Conservation (phyloP, 805 yeast genomes). For the Lipomyces kockii region DNA sequence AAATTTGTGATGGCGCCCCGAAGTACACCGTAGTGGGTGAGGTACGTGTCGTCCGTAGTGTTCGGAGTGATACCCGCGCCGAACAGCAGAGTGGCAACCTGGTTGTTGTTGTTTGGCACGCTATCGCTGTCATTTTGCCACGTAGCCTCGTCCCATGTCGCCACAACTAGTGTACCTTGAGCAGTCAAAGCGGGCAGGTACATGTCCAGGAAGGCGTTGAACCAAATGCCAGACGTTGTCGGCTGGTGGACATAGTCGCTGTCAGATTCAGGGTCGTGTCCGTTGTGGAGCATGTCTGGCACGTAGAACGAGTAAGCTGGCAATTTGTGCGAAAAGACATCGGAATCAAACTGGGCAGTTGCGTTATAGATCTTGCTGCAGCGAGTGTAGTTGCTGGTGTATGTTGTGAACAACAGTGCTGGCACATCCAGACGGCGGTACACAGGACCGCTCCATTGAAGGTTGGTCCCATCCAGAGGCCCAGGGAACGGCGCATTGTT, state of each 20-base stretch:
- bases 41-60: neutral
- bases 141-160: neutral
- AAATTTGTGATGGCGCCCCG: neutral
- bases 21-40: neutral
- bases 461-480: neutral
- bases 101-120: neutral
- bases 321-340: neutral
- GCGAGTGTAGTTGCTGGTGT: neutral
- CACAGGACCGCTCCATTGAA: neutral
- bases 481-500: neutral
- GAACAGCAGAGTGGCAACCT: neutral
- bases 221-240: neutral
- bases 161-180: neutral
- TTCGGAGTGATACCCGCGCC: neutral
- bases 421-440: neutral
- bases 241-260: neutral
- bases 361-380: neutral
- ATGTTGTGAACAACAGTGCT: neutral
- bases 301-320: neutral
- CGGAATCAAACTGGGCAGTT: neutral
- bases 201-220: neutral
- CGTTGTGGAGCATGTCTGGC: conserved; percentile 1
- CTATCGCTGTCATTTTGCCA: neutral
- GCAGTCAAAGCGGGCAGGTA: neutral
- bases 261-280: neutral